Evolutionary conservation across 1,139 yeast species (phyloP), one percentile per base, ranked within the genome.

Genomic region (Sugiyamaella castrensis): DNA sequence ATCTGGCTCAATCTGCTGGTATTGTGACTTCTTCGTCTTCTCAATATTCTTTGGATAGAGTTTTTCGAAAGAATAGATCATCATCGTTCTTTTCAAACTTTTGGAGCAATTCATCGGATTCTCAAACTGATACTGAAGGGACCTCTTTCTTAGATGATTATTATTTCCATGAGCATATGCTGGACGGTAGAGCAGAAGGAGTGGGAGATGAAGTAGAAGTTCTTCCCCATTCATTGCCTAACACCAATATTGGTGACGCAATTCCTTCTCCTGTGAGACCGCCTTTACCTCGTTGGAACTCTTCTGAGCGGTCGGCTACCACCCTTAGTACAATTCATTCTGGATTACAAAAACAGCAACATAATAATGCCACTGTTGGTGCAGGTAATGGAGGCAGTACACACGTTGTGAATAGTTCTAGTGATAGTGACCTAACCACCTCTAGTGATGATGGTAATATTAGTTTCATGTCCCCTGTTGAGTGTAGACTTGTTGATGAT

Each of bases 1-100:
- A 62, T 2, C 50, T 56, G 3, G 57, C 63, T 7, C 48, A 47
- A 24, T 57, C 59, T 2, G 46, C 55, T 1, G 43, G 46, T 37
- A 44, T 19, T 9, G 19, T 38, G 10, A 36, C 40, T 16, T 15
- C 33, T 10, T 38, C 35, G 9, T 26, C 30, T 8, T 13, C 48
- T 52, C 10, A 37, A 42, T 27, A 50, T 48, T 34, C 39, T 48
- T 10, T 36, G 35, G 11, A 15, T 40, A 16, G 38, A 43, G 9
- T 37, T 40, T 35, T 40, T 47, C 31, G 5, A 19, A 19, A 19
- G 4, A 31, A 11, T 11, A 37, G 48, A 26, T 28, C 33, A 11
- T 50, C 47, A 11, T 44, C 47, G 24, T 40, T 48, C 27, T 50
- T 47, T 24, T 51, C 55, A 3, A 40, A 24, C 28, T 31, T 45